Evolutionary conservation across 2,329 filamentous ascomycete species (phyloP).

Genomic region (Lecanicillium sp.): DNA sequence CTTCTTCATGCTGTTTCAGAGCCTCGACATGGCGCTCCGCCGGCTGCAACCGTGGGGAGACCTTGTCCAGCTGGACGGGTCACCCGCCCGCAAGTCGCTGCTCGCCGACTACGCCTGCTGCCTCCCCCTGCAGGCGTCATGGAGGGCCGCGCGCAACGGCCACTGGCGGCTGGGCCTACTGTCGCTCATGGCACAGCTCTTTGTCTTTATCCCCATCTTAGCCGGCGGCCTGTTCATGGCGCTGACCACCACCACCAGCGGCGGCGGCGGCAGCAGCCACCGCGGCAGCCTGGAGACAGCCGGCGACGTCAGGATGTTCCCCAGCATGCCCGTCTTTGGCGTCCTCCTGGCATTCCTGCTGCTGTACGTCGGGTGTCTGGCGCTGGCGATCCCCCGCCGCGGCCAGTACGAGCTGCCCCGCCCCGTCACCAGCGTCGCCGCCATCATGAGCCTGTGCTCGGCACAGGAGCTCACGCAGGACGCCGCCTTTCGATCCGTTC

Average conservation of each 20-base stretch:
- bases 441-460: constrained; percentile 70
- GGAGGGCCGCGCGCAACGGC: constrained; percentile 49
- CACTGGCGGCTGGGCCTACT: constrained; percentile 60
- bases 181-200: constrained; percentile 51
- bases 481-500: constrained; percentile 61
- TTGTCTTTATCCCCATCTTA: constrained; percentile 58
- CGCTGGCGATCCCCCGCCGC: constrained; percentile 54
- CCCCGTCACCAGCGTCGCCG: constrained; percentile 62
- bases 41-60: constrained; percentile 63
- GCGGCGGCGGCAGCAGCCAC: too few relatives aligned
- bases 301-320: constrained; percentile 55
- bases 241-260: too few relatives aligned
- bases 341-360: constrained; percentile 64
- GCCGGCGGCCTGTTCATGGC: constrained; percentile 68
- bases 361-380: constrained; percentile 59
- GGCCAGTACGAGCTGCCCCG: constrained; percentile 63
- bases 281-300: too few relatives aligned
- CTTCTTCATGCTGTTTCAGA: constrained; percentile 59
- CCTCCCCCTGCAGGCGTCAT: constrained; percentile 51
- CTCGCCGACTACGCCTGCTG: constrained; percentile 65
- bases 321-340: constrained; percentile 66
- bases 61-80: constrained; percentile 48
- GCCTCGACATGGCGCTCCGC: constrained; percentile 58
- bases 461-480: constrained; percentile 66
- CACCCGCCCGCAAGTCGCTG: constrained; percentile 54